phyloP scores from a whole-genome alignment of 108 stramenopile species.

The Mediolabrus comicus region DNA sequence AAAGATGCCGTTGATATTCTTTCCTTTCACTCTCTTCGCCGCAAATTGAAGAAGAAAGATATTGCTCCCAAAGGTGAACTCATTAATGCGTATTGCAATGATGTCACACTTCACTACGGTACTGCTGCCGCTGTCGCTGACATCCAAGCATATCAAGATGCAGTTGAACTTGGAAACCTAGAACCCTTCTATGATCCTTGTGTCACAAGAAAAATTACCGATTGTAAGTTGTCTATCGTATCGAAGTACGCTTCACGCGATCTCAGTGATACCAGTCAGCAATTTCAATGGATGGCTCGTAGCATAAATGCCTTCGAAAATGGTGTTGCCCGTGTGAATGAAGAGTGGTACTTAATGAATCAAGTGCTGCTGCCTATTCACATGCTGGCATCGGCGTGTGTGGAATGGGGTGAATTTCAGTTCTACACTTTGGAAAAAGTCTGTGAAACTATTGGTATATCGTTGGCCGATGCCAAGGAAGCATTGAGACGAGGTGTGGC shows the following conservation, averaged over 20 bases:
- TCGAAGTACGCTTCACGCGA: constrained; percentile 1
- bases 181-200: not conserved
- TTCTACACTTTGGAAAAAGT: constrained; percentile 21
- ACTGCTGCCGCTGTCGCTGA: constrained; percentile 23
- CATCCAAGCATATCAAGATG: constrained; percentile 34
- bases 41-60: constrained; percentile 5
- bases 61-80: not conserved
- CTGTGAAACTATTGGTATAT: constrained; percentile 4
- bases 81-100: not conserved
- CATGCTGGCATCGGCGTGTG: constrained; percentile 5
- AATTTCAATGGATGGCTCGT: constrained; percentile 25
- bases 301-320: constrained; percentile 24
- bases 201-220: not conserved
- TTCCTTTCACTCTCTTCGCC: not conserved
- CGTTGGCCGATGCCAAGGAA: constrained; percentile 2
- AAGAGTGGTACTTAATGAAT: constrained; percentile 29
- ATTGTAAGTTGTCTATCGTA: constrained; percentile 7
- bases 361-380: constrained; percentile 29
- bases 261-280: not conserved
- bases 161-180: constrained; percentile 13
- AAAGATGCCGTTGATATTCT: not conserved
- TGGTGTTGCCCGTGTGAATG: constrained; percentile 29
- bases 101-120: not conserved
- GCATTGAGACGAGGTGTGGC: not conserved
- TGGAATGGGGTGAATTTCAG: constrained; percentile 9